Conservation (phyloP, 2,329 filamentous ascomycete species). For the Fusarium siculi region DNA sequence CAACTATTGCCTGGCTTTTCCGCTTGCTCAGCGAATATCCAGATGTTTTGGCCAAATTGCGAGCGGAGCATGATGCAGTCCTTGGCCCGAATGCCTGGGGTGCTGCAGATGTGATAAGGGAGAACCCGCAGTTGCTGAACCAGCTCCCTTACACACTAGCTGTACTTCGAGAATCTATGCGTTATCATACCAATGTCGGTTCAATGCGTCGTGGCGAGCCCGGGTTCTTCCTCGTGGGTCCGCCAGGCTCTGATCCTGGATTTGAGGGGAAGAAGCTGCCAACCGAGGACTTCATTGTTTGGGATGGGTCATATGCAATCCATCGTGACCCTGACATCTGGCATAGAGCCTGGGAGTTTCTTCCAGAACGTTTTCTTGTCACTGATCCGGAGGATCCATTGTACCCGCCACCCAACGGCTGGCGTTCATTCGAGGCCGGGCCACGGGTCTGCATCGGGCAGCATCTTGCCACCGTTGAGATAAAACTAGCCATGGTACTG, state of each 20-base stretch:
- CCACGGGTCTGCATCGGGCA: slow-evolving; percentile 67
- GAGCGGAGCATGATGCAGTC: slow-evolving; percentile 51
- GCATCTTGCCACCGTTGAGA: slow-evolving; percentile 59
- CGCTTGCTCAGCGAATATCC: slow-evolving; percentile 48
- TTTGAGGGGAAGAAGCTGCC: slow-evolving; percentile 37
- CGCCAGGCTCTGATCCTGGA: slow-evolving; percentile 10
- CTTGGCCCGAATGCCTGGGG: slow-evolving; percentile 44
- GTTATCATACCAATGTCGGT: slow-evolving; percentile 44
- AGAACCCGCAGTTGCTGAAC: slow-evolving; percentile 44
- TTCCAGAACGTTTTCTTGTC: slow-evolving; percentile 35
- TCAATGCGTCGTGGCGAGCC: slow-evolving; percentile 26
- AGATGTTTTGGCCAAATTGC: slow-evolving; percentile 44
- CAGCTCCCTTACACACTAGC: slow-evolving; percentile 51
- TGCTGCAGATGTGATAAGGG: slow-evolving; percentile 28
- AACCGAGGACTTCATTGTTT: slow-evolving; percentile 44
- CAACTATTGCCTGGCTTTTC: slow-evolving; percentile 49
- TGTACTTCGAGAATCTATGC: slow-evolving; percentile 52
- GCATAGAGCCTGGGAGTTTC: slow-evolving; percentile 25
- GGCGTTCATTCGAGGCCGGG: slow-evolving; percentile 64
- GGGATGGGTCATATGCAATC: slow-evolving; percentile 29
- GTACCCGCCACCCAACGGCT: slow-evolving; percentile 52
- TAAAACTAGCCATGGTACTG: slow-evolving; percentile 23
- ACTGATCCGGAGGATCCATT: slow-evolving; percentile 26
- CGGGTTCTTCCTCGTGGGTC: slow-evolving; percentile 44
- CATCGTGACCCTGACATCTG: slow-evolving; percentile 28